These are phyloP conservation scores for Pythium aphanidermatum DNA, from an alignment of 352 stramenopile genomes.

Conservation along the genomic window DNA sequence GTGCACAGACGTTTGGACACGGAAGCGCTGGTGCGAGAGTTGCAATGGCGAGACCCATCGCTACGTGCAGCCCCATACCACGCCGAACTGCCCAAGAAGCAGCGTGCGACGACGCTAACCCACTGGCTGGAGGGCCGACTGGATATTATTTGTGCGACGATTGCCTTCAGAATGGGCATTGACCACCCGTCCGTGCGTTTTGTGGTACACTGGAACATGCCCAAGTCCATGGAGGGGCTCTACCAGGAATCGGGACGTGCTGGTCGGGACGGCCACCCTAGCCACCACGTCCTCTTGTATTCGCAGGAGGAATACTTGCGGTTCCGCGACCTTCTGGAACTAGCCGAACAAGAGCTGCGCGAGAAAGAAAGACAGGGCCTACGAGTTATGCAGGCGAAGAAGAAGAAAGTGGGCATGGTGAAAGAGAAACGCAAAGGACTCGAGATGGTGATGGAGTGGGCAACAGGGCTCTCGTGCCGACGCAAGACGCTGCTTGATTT, in stretches of 20 bases:
- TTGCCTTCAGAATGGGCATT: conserved; percentile 92
- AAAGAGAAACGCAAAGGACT: conserved; percentile 27
- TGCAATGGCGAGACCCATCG: conserved; percentile 21
- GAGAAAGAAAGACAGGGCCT: conserved; percentile 20
- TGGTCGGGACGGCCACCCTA: conserved; percentile 88
- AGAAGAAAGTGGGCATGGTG: conserved; percentile 4
- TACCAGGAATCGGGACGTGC: conserved; percentile 96
- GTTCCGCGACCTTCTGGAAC: conserved; percentile 26
- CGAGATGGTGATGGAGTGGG: conserved; percentile 29
- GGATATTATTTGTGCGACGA: conserved; percentile 88
- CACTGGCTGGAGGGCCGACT: conserved; percentile 41
- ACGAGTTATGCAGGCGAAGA: not conserved
- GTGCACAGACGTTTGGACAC: conserved; percentile 49
- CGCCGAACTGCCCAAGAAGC: conserved; percentile 29
- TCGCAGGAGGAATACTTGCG: conserved; percentile 31
- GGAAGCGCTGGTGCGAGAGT: conserved; percentile 28
- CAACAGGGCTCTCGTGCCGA: conserved; percentile 30
- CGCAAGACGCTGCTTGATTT: conserved; percentile 38
- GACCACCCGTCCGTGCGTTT: conserved; percentile 89
- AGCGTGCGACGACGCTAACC: conserved; percentile 35
- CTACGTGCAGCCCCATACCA: conserved; percentile 40
- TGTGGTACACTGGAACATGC: conserved; percentile 83
- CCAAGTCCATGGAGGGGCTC: conserved; percentile 91
- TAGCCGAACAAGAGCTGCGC: conserved; percentile 5
- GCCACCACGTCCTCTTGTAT: conserved; percentile 83